Evolutionary conservation across 495 filamentous ascomycete genomes (phyloP).

Genomic region (Aspergillus incahuasiensis): DNA sequence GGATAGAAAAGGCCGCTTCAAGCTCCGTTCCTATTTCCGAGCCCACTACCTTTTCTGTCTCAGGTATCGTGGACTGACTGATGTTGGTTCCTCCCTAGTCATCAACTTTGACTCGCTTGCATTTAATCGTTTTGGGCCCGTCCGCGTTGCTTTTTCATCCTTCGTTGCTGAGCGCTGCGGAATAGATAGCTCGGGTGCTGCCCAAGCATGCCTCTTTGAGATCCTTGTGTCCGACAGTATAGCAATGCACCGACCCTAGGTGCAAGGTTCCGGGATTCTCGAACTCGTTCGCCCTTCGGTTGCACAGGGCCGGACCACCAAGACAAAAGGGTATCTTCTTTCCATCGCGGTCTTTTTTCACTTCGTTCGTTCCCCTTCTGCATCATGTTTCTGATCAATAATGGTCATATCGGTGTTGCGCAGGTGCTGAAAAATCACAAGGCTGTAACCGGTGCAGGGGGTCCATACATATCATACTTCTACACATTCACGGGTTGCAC

Average conservation of each 20-base stretch:
- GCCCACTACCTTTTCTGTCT: background rate
- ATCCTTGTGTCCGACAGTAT: conserved; percentile 10
- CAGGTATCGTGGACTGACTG: background rate
- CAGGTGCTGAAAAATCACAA: conserved; percentile 1
- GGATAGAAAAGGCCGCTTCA: conserved; percentile 8
- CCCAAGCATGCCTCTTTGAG: background rate
- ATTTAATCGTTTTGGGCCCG: background rate
- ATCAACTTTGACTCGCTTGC: conserved; percentile 2
- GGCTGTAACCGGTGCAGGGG: conserved; percentile 1
- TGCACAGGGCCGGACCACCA: conserved; percentile 1
- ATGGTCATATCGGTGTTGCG: conserved; percentile 2
- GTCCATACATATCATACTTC: background rate
- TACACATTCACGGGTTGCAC: background rate
- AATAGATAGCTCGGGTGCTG: conserved; percentile 2
- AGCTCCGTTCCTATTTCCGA: background rate
- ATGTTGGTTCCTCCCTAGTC: background rate
- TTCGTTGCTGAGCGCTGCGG: background rate
- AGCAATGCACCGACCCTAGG: conserved; percentile 10
- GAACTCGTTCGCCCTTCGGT: conserved; percentile 6
- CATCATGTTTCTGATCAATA: background rate
- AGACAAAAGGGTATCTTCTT: conserved; percentile 9
- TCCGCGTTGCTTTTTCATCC: conserved; percentile 3
- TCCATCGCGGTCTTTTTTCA: background rate
- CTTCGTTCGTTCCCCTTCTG: background rate
- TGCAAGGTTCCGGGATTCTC: conserved; percentile 14